A percentile compares a stretch with the other conserved stretches of the same genome.
phyloP scores from a whole-genome alignment of 192 early-diverging fungal genomes.

The Coemansia sp. region DNA sequence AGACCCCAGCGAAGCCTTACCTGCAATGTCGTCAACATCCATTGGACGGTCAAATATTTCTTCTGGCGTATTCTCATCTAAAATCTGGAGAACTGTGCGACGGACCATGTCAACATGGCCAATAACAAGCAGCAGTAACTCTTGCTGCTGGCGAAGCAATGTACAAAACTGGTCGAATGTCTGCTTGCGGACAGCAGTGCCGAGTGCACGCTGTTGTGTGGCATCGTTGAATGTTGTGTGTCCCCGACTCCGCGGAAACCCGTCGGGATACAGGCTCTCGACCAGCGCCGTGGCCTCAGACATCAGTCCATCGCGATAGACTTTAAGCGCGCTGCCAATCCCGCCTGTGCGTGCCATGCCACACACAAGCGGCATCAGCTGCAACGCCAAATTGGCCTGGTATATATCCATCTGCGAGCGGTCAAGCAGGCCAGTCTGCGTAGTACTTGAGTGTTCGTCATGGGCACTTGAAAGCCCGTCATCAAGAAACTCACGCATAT shows the following conservation, averaged over 20 bases:
- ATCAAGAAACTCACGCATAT: slow-evolving; percentile 53
- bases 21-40: not conserved
- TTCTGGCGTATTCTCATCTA: slow-evolving; percentile 60
- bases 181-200: slow-evolving; percentile 70
- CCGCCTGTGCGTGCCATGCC: slow-evolving; percentile 76
- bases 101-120: slow-evolving; percentile 72
- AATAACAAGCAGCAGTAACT: slow-evolving; percentile 70
- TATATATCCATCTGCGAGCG: slow-evolving; percentile 47
- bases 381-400: slow-evolving; percentile 48
- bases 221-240: slow-evolving; percentile 38
- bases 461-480: slow-evolving; percentile 37
- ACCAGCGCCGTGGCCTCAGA: slow-evolving; percentile 75
- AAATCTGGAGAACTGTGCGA: slow-evolving; percentile 62
- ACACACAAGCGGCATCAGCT: slow-evolving; percentile 70
- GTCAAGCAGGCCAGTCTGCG: slow-evolving; percentile 25
- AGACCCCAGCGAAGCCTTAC: not conserved
- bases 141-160: slow-evolving; percentile 73
- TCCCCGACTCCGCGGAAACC: slow-evolving; percentile 39
- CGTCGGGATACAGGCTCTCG: slow-evolving; percentile 63
- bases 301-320: slow-evolving; percentile 74
- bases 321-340: slow-evolving; percentile 65
- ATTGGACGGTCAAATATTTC: slow-evolving; percentile 12
- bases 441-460: slow-evolving; percentile 15
- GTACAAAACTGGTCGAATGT: slow-evolving; percentile 82
- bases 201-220: slow-evolving; percentile 47